Evolutionary conservation across 305 asterid species (phyloP).

Genomic region (Solanum hybrid): DNA sequence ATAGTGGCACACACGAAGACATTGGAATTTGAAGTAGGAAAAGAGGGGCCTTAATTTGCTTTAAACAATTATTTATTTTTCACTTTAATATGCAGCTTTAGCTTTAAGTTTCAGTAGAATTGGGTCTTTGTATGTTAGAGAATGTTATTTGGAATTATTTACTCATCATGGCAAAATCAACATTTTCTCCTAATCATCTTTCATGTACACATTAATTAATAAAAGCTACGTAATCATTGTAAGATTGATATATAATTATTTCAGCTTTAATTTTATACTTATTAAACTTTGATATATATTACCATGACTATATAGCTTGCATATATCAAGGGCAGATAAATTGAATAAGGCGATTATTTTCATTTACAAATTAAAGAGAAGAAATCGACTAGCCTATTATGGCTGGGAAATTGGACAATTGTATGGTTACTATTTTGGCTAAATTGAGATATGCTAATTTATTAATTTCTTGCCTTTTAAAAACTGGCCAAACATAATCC

Average conservation of each 20-base stretch:
- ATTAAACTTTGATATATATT: neutral
- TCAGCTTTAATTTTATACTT: neutral
- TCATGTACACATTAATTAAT: too few species aligned
- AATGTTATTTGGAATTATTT: neutral
- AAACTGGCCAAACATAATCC: neutral
- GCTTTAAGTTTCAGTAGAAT: slow-evolving; percentile 2
- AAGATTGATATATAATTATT: neutral
- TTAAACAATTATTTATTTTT: neutral
- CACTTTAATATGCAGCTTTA: slow-evolving; percentile 10
- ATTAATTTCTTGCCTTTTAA: neutral
- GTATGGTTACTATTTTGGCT: neutral
- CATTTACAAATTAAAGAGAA: neutral
- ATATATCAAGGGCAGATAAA: neutral
- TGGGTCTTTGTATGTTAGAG: slow-evolving; percentile 9
- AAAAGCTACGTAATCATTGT: neutral
- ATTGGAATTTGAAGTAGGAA: neutral
- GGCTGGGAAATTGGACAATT: neutral
- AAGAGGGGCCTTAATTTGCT: neutral
- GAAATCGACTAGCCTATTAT: neutral
- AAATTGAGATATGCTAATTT: neutral
- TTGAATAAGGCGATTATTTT: neutral
- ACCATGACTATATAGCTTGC: neutral
- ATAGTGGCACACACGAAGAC: neutral
- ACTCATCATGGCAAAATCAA: slow-evolving; percentile 7
- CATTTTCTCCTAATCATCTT: neutral